phyloP scores from a whole-genome alignment of 2,329 filamentous ascomycete species.

The Aspergillus ibericus region DNA sequence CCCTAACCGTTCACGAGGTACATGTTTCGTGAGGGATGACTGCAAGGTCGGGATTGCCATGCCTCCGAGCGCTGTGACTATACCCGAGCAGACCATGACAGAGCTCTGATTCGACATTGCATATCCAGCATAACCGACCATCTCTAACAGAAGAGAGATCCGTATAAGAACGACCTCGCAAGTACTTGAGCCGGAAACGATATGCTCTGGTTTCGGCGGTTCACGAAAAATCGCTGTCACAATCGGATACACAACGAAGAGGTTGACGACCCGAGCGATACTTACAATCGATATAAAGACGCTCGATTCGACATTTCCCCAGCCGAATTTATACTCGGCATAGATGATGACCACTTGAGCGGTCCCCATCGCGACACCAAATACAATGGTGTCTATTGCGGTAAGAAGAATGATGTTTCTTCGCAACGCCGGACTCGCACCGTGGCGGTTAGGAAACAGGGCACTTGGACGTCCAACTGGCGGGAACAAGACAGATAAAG shows the following conservation, averaged over 20 bases:
- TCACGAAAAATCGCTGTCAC: constrained; percentile 73
- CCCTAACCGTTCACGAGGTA: constrained; percentile 77
- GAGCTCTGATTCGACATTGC: constrained; percentile 61
- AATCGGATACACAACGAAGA: constrained; percentile 73
- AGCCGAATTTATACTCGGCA: constrained; percentile 74
- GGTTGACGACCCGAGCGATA: constrained; percentile 69
- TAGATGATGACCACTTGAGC: constrained; percentile 84
- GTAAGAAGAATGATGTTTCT: constrained; percentile 82
- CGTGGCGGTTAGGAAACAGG: constrained; percentile 51
- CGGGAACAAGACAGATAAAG: constrained; percentile 76
- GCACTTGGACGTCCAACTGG: constrained; percentile 39
- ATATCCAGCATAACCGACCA: constrained; percentile 74
- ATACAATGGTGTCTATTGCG: constrained; percentile 75
- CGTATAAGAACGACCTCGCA: constrained; percentile 79
- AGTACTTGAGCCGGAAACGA: constrained; percentile 67
- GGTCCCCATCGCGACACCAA: constrained; percentile 77
- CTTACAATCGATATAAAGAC: constrained; percentile 80
- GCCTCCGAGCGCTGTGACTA: constrained; percentile 75
- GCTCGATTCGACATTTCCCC: constrained; percentile 78
- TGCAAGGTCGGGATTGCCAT: constrained; percentile 84
- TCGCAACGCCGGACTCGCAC: constrained; percentile 62
- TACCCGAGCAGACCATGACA: constrained; percentile 70
- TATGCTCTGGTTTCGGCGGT: constrained; percentile 34
- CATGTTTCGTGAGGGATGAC: constrained; percentile 83
- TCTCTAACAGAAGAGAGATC: constrained; percentile 71